These are phyloP conservation scores for Sarocladiaceae sp. DNA, from an alignment of 2,329 filamentous ascomycete genomes.

Conservation along the genomic window DNA sequence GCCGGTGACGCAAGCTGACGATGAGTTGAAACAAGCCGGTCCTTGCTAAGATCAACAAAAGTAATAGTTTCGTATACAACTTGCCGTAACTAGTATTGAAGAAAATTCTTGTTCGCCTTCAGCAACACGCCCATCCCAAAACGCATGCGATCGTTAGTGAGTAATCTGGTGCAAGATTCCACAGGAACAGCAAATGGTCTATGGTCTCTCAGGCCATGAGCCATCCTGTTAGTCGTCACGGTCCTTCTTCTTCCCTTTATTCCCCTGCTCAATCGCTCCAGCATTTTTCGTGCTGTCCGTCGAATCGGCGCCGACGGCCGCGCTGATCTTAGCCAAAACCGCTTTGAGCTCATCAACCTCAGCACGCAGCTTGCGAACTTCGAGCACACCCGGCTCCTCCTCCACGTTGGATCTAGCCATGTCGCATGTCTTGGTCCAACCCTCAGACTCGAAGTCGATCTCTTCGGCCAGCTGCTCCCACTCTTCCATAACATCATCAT, in stretches of 20 bases:
- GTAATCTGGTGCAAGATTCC: no score
- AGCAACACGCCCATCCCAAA: no score
- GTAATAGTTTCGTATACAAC: no score
- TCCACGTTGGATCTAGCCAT: constrained; percentile 75
- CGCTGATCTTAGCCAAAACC: constrained; percentile 31
- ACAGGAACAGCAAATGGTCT: no score
- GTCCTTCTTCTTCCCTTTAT: not conserved
- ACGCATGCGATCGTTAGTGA: no score
- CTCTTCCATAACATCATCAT: constrained; percentile 83
- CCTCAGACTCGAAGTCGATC: constrained; percentile 74
- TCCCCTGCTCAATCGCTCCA: not conserved
- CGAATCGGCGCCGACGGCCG: constrained; percentile 16
- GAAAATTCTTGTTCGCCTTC: no score
- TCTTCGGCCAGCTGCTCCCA: constrained; percentile 79
- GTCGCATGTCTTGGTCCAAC: constrained; percentile 77
- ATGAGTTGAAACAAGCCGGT: no score
- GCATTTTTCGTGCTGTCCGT: constrained; percentile 1
- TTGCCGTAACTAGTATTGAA: no score
- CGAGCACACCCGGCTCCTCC: constrained; percentile 67
- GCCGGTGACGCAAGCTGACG: no score
- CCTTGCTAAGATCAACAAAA: no score
- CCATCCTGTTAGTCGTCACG: no score
- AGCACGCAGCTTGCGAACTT: constrained; percentile 52
- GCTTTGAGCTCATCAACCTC: constrained; percentile 54
- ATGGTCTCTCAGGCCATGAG: no score